A percentile compares a stretch with the other conserved stretches of the same genome.
Evolutionary conservation across 2,329 filamentous ascomycete species (phyloP).

Genomic region (Fusarium piperis): DNA sequence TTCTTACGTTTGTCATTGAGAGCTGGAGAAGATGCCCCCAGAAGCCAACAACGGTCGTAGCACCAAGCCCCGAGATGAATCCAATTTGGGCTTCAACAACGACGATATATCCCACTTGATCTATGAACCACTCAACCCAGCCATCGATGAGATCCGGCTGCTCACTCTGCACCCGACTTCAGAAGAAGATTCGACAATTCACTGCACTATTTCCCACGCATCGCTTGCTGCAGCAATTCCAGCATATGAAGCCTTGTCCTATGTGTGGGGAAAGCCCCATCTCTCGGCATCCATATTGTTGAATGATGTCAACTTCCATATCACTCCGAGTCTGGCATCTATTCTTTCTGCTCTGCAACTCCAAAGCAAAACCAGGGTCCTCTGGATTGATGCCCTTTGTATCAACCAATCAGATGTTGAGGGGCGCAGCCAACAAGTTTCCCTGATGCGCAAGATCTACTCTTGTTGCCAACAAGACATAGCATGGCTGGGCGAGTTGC

Average conservation of each 20-base stretch:
- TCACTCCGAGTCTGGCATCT: constrained; percentile 7
- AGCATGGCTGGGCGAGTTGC: constrained; percentile 19
- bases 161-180: not conserved
- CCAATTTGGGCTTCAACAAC: not conserved
- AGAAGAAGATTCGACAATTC: not conserved
- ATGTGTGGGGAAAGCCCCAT: constrained; percentile 19
- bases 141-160: not conserved
- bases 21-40: not conserved
- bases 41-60: too few relatives aligned
- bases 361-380: fast-evolving
- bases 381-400: constrained; percentile 31
- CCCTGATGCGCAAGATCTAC: constrained; percentile 21
- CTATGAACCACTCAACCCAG: not conserved
- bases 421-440: constrained; percentile 17
- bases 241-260: constrained; percentile 23
- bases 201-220: not conserved
- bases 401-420: constrained; percentile 19
- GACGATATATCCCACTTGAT: not conserved
- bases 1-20: not conserved
- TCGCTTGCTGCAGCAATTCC: not conserved
- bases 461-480: constrained; percentile 15
- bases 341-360: not conserved
- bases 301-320: not conserved
- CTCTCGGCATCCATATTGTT: constrained; percentile 5
- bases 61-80: not conserved